Evolutionary conservation across 2,329 filamentous ascomycete species (phyloP).

Genomic region (Stagonosporopsis vannaccii): DNA sequence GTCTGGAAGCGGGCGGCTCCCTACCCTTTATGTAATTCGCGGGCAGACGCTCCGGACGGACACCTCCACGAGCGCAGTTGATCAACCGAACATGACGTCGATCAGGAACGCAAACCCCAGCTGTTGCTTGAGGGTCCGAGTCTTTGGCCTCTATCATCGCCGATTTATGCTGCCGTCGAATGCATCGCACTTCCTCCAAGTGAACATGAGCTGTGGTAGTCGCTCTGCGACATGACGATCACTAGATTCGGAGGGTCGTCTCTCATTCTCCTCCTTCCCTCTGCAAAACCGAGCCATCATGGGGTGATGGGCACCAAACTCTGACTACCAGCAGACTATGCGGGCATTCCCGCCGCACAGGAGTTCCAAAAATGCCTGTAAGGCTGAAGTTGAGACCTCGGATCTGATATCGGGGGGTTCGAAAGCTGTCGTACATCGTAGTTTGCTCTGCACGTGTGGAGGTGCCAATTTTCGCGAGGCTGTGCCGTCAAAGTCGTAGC

Average conservation of each 20-base stretch:
- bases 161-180: background rate
- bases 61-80: slow-evolving; percentile 2
- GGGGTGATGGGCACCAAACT: slow-evolving; percentile 8
- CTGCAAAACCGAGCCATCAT: slow-evolving; percentile 1
- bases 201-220: background rate
- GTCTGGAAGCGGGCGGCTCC: background rate
- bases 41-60: slow-evolving; percentile 4
- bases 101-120: slow-evolving; percentile 17
- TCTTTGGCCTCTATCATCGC: background rate
- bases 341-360: slow-evolving; percentile 23
- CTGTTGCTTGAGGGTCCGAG: slow-evolving; percentile 4
- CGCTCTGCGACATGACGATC: background rate
- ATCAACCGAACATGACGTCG: slow-evolving; percentile 14
- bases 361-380: slow-evolving; percentile 6
- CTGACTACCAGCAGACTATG: slow-evolving; percentile 19
- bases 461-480: slow-evolving; percentile 12
- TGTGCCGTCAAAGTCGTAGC: slow-evolving; percentile 2
- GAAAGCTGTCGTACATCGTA: background rate
- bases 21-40: slow-evolving; percentile 11
- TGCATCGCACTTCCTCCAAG: slow-evolving; percentile 6
- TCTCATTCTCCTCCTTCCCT: background rate
- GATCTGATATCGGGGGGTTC: slow-evolving; percentile 12
- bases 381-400: slow-evolving; percentile 19
- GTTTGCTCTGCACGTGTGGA: slow-evolving; percentile 21
- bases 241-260: background rate